Percentiles rank a stretch among this genome's conserved stretches.
phyloP scores from a whole-genome alignment of 768 basidiomycete species.

The Atractiella rhizophila region DNA sequence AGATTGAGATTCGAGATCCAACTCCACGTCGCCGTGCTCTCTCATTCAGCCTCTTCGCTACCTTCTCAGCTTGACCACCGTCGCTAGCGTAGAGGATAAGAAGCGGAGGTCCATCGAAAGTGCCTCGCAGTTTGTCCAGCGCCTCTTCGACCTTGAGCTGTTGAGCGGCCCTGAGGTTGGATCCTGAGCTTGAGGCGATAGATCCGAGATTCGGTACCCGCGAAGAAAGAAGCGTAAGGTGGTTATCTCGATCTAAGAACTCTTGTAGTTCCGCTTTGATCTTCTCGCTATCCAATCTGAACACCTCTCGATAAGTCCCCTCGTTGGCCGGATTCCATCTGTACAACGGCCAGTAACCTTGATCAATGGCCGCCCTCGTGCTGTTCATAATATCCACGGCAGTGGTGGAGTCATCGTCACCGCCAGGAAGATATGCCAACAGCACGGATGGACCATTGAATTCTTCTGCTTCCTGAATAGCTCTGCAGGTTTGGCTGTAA shows the following conservation, averaged over 20 bases:
- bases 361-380: constrained; percentile 85
- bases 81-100: constrained; percentile 83
- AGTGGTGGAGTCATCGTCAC: constrained; percentile 38
- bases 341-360: constrained; percentile 94
- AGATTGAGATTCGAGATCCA: constrained; percentile 40
- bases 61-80: constrained; percentile 85
- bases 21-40: constrained; percentile 67
- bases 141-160: constrained; percentile 54
- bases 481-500: constrained; percentile 77
- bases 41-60: constrained; percentile 59
- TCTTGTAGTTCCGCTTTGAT: constrained; percentile 78
- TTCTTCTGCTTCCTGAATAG: constrained; percentile 66
- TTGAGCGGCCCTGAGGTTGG: constrained; percentile 57
- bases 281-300: constrained; percentile 71
- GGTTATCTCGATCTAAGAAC: constrained; percentile 90
- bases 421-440: constrained; percentile 79
- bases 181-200: constrained; percentile 57
- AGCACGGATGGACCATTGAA: constrained; percentile 76
- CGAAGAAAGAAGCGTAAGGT: constrained; percentile 64
- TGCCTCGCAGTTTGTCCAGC: constrained; percentile 55
- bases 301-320: constrained; percentile 46
- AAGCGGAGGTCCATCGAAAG: constrained; percentile 69
- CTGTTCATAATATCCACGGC: constrained; percentile 85
- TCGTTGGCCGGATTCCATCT: constrained; percentile 87
- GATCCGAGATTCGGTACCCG: constrained; percentile 36